A percentile compares a stretch with the other conserved stretches of the same genome.
These are phyloP conservation scores for Wickerhamomyces strasburgensis DNA, from an alignment of 805 yeast genomes.

Conservation along the genomic window DNA sequence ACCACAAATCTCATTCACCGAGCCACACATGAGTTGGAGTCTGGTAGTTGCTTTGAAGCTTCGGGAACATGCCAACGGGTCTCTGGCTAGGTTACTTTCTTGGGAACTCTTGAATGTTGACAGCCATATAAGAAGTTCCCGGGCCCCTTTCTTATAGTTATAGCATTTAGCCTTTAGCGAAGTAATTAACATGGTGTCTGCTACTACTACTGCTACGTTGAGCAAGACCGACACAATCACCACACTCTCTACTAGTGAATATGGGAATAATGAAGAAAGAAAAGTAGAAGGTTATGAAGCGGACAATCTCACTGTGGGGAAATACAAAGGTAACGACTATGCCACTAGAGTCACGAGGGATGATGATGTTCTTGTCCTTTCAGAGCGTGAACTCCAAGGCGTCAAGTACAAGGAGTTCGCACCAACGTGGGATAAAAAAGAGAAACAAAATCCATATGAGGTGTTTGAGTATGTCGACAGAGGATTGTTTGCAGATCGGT, in stretches of 20 bases:
- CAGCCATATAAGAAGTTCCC: no score
- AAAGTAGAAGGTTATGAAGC: background rate
- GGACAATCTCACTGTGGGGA: background rate
- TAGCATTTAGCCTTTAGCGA: no score
- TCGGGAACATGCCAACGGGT: no score
- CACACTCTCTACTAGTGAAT: background rate
- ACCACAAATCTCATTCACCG: no score
- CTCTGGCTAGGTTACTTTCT: no score
- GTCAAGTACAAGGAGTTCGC: slow-evolving; percentile 5
- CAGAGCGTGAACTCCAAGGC: slow-evolving; percentile 1
- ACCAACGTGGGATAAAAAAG: slow-evolving; percentile 6
- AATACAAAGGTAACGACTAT: slow-evolving; percentile 1
- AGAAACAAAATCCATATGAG: slow-evolving; percentile 3
- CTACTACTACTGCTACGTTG: no score
- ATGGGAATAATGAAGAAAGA: background rate
- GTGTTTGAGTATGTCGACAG: slow-evolving; percentile 2
- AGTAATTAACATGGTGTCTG: no score
- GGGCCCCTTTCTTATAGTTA: no score
- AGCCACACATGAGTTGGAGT: no score
- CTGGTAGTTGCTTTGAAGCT: no score
- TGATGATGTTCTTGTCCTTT: slow-evolving; percentile 1
- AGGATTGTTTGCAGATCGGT: slow-evolving; percentile 5
- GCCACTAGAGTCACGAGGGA: slow-evolving; percentile 1
- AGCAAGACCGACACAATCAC: no score
- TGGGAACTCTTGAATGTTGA: no score